These are phyloP conservation scores for Ceratocystis destructans DNA, from an alignment of 2,329 filamentous ascomycete species.

Conservation along the genomic window DNA sequence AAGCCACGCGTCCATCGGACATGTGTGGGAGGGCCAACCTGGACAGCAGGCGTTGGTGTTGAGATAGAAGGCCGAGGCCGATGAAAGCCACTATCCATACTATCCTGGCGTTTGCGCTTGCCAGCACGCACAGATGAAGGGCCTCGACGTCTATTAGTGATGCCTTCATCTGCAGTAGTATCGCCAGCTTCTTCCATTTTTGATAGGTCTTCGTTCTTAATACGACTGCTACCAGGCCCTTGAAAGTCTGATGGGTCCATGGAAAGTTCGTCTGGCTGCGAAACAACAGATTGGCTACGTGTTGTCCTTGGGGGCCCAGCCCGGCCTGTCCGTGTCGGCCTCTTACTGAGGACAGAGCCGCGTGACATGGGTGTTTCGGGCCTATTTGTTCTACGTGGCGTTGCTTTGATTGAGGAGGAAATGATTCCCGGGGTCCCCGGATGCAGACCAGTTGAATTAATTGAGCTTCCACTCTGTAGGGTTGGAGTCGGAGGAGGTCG, in stretches of 20 bases:
- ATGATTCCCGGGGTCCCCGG: slow-evolving; percentile 19
- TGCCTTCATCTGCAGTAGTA: slow-evolving; percentile 42
- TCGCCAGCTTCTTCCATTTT: slow-evolving; percentile 42
- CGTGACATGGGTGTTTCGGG: slow-evolving; percentile 18
- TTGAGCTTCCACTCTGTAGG: slow-evolving; percentile 26
- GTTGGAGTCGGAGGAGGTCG: background rate
- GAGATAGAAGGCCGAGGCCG: slow-evolving; percentile 27
- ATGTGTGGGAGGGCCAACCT: slow-evolving; percentile 41
- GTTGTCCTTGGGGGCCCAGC: slow-evolving; percentile 23
- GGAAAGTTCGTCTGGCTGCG: slow-evolving; percentile 36
- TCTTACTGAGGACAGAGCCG: slow-evolving; percentile 7
- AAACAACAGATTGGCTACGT: slow-evolving; percentile 35
- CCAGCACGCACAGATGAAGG: slow-evolving; percentile 28
- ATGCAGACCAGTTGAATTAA: slow-evolving; percentile 28
- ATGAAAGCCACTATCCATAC: slow-evolving; percentile 30
- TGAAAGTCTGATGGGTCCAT: slow-evolving; percentile 30
- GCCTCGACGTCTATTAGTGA: slow-evolving; percentile 29
- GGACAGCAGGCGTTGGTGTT: slow-evolving; percentile 26
- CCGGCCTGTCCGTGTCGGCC: slow-evolving; percentile 11
- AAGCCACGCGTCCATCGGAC: slow-evolving; percentile 66
- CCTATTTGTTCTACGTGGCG: slow-evolving; percentile 12
- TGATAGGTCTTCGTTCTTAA: slow-evolving; percentile 48
- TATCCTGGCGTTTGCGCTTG: slow-evolving; percentile 41
- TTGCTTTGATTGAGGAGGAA: slow-evolving; percentile 15
- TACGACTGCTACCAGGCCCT: slow-evolving; percentile 25